Base-by-base conservation (phyloP, 768 basidiomycete genomes). In the Suillus subaureus region DNA sequence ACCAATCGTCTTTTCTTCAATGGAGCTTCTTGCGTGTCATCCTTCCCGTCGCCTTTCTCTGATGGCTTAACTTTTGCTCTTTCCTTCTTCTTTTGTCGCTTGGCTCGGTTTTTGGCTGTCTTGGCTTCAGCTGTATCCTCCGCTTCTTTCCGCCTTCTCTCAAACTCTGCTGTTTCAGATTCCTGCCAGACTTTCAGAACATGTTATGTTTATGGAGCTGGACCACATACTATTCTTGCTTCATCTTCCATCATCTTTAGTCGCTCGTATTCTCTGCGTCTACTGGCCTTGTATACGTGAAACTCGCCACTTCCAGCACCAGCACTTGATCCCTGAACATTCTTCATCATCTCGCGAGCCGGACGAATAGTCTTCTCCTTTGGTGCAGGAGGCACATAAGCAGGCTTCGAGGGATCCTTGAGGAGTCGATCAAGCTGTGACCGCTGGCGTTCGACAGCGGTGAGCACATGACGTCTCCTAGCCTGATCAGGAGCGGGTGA, bases 281-380 rank as follows among this genome's bases (percentile, higher is more conserved):
- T 81, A 69, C 90, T 89, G 21, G 97, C 96, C 75, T 99, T 99
- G 82, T 99, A 99, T 0, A 99, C 97, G 75, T 99, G 97, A 74
- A 99, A 98, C 78, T 97, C 96, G 51, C 97, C 97, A 64, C 93
- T 94, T 61, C 97, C 97, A 21, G 97, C 97, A 54, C 97, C 97
- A 8, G 97, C 96, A 77, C 93, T 94, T 18, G 94, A 96, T 0
- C 97, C 97, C 77, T 98, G 96, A 8, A 99, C 97, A 71, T 99
- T 99, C 85, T 97, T 98, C 93, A 99, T 98, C 93, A 95, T 95
- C 76, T 95, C 97, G 58, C 93, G 84, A 11, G 96, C 83, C 1
- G 96, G 82, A 23, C 95, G 83, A 37, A 98, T 82, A 0, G 83
- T 83, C 81, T 93, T 96, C 68, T 93, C 91, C 76, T 93, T 92